Conservation (phyloP, 106 monocot genomes). For the Amphibolis antarctica region DNA sequence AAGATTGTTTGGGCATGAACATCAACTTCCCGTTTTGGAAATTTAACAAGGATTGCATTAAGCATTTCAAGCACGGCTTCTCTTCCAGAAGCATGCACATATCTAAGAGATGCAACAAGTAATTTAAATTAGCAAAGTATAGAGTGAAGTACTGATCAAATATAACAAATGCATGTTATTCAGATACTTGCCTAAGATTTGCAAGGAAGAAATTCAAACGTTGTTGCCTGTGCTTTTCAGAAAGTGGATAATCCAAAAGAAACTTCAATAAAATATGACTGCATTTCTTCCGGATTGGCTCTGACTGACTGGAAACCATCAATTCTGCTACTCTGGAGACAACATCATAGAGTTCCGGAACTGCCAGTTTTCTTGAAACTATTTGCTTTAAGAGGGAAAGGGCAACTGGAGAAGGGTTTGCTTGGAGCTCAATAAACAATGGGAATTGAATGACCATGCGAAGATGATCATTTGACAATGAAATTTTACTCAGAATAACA, state of each 20-base stretch:
- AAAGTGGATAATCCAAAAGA: conserved; percentile 67
- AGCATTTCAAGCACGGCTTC: conserved; percentile 96
- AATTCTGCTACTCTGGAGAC: conserved; percentile 52
- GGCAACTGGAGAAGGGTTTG: conserved; percentile 70
- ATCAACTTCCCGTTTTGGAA: conserved; percentile 58
- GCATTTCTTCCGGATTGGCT: conserved; percentile 66
- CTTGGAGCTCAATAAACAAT: conserved; percentile 68
- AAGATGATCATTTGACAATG: conserved; percentile 65
- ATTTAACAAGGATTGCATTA: conserved; percentile 62
- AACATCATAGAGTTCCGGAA: conserved; percentile 80
- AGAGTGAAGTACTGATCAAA: background rate
- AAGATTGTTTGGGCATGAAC: conserved; percentile 58
- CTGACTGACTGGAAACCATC: conserved; percentile 71
- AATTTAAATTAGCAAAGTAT: too few species aligned
- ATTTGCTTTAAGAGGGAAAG: conserved; percentile 84
- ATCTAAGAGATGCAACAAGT: too few species aligned
- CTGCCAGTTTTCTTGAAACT: conserved; percentile 53
- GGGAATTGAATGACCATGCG: conserved; percentile 68
- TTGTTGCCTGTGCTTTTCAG: conserved; percentile 63
- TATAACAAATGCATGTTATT: background rate
- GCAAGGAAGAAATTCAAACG: conserved; percentile 77
- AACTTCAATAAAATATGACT: conserved; percentile 74
- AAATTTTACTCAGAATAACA: conserved; percentile 50
- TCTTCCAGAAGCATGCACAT: conserved; percentile 91
- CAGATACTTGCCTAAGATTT: conserved; percentile 57